Conservation (phyloP, 306 rosid genomes). For the Fragaria ananassa region DNA sequence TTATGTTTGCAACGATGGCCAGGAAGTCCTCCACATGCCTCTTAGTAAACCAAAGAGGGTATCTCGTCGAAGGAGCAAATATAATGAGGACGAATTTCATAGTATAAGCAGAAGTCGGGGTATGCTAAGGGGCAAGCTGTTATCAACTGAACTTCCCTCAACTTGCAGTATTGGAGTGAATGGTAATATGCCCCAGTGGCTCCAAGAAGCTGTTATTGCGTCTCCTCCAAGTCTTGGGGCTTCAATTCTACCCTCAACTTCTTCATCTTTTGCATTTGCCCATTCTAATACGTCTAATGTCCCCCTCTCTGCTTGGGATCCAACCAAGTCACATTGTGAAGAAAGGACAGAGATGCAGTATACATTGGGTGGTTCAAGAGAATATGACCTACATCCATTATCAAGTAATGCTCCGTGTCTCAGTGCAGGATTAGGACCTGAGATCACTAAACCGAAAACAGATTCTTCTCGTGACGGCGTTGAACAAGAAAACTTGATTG, state of each 20-base stretch:
- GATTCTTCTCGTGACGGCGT: slow-evolving; percentile 15
- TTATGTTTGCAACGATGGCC: slow-evolving; percentile 16
- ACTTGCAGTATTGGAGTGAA: slow-evolving; percentile 18
- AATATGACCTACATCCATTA: slow-evolving; percentile 23
- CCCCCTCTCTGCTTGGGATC: slow-evolving; percentile 22
- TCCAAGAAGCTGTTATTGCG: slow-evolving; percentile 47
- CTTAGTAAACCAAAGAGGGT: slow-evolving; percentile 24
- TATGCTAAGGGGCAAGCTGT: slow-evolving; percentile 23
- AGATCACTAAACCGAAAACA: slow-evolving; percentile 33
- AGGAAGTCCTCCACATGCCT: slow-evolving; percentile 27
- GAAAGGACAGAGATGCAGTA: slow-evolving; percentile 28
- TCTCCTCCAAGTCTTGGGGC: slow-evolving; percentile 21
- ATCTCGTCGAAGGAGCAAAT: slow-evolving; percentile 29
- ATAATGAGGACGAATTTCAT: slow-evolving; percentile 29
- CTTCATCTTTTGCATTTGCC: slow-evolving; percentile 27
- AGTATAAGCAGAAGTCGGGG: slow-evolving; percentile 27
- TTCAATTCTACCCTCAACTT: slow-evolving; percentile 23
- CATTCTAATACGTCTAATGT: slow-evolving; percentile 27
- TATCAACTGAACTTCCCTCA: slow-evolving; percentile 31
- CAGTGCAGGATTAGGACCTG: slow-evolving; percentile 31
- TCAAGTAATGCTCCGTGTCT: slow-evolving; percentile 25
- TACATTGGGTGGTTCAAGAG: slow-evolving; percentile 28
- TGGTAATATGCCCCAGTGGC: slow-evolving; percentile 58
- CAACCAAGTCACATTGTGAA: slow-evolving; percentile 19
- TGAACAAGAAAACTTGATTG: slow-evolving; percentile 36